Percentiles rank a stretch among this genome's conserved stretches.
phyloP scores from a whole-genome alignment of 441 rosid genomes.

The Theobroma grandiflorum region DNA sequence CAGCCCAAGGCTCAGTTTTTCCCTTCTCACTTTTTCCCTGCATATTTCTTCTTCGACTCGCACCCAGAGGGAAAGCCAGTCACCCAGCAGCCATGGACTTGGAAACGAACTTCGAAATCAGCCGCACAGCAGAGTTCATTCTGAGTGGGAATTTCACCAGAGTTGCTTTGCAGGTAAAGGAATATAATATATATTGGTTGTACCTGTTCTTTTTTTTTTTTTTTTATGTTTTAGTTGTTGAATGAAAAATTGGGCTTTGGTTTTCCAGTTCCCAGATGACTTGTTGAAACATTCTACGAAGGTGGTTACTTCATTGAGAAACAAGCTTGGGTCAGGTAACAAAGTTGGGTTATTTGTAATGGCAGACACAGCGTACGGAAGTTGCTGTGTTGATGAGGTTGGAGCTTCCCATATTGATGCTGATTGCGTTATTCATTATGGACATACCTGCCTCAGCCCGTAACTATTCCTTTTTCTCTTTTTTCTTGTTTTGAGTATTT shows the following conservation, averaged over 20 bases:
- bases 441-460: conserved; percentile 96
- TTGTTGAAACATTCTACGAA: conserved; percentile 70
- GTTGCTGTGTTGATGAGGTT: conserved; percentile 93
- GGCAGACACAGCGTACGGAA: conserved; percentile 94
- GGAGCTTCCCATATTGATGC: conserved; percentile 84
- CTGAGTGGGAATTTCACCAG: conserved; percentile 56
- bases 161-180: conserved; percentile 79
- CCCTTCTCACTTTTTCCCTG: not conserved
- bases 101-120: conserved; percentile 69
- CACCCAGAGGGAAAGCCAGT: not conserved
- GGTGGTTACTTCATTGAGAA: conserved; percentile 57
- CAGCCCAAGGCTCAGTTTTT: not conserved
- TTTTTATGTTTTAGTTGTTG: not conserved
- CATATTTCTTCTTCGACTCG: not conserved
- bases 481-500: not conserved
- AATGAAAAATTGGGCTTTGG: not conserved
- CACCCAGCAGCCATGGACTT: conserved; percentile 50
- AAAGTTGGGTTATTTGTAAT: conserved; percentile 72
- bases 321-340: conserved; percentile 43
- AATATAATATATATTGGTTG: conserved; percentile 7
- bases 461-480: conserved; percentile 40
- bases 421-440: conserved; percentile 87
- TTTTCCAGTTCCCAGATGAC: conserved; percentile 83
- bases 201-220: not conserved
- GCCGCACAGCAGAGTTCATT: conserved; percentile 67